Base-by-base conservation (phyloP, 2,329 filamentous ascomycete species). In the Fusarium sp. region DNA sequence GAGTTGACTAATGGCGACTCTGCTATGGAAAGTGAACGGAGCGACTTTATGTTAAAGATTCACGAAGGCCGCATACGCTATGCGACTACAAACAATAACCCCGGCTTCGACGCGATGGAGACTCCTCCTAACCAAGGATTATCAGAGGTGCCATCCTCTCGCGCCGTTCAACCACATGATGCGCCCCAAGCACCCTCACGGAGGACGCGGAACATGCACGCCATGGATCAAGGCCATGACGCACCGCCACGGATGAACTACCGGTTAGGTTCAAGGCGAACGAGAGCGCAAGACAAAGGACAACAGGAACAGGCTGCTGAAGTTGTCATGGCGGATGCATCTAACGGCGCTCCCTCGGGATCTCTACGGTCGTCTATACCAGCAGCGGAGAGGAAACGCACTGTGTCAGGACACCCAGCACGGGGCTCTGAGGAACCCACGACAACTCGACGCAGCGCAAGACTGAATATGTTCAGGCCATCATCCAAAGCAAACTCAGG, bases 321-420 rank as follows among this genome's bases (percentile, higher is more conserved):
- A 14, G 74, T 75, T 76, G 77, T 85, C 36, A 78, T 85, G 57
- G 74, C 81, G 3, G 88, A 90, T 42, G 80, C 84, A 2, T 74
- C 83, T 76, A 70, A 81, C 75, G 63, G 79, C 77, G 65, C 80
- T 73, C 55, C 78, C 77, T 57, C 80, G 76, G 82, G 79, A 85
- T 84, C 76, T 24, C 69, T 76, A 36, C 77, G 82, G 33, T 77
- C 84, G 64, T 78, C 85, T 20, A 79, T 85, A 70, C 81, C 87
- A 22, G 85, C 84, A 5, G 83, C 87, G 16, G 93, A 95, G 69
- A 91, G 95, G 80, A 98, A 98, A 84, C 91, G 96, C 75, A 98
- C 95, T 2, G 90, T 97, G n/a, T 98, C 96, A 44, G 96, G 96
- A 5, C 94, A 97, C 75, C 89, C 88, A 16, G 89, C 89, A 57